Percentiles rank a stretch among this genome's conserved stretches.
Conservation (phyloP, 2,329 filamentous ascomycete species). For the Knoxdaviesia proteae region DNA sequence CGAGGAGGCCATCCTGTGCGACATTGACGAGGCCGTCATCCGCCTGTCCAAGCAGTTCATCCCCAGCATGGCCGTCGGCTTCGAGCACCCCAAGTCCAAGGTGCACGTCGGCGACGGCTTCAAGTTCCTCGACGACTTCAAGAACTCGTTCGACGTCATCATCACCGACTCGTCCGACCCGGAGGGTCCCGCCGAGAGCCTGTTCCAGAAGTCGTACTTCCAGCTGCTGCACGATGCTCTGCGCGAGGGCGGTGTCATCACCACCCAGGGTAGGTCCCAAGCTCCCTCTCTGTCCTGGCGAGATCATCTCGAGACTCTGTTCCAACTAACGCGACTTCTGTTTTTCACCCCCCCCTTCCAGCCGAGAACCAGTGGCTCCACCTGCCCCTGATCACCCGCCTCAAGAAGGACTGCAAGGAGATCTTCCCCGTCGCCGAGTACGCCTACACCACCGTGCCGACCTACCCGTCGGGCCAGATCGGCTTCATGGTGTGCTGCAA, state of each 20-base stretch:
- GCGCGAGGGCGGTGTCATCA: constrained; percentile 90
- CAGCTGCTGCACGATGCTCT: constrained; percentile 79
- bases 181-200: constrained; percentile 82
- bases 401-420: constrained; percentile 92
- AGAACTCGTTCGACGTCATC: constrained; percentile 97
- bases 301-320: too few species aligned
- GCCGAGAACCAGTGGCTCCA: constrained; percentile 99
- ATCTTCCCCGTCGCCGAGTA: constrained; percentile 97
- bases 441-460: constrained; percentile 97
- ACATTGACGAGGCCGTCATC: constrained; percentile 98
- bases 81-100: constrained; percentile 83
- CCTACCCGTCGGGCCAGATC: constrained; percentile 96
- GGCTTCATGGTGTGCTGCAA: constrained; percentile 99
- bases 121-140: constrained; percentile 92
- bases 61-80: constrained; percentile 79
- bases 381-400: constrained; percentile 74
- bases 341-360: constrained; percentile 15
- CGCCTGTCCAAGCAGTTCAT: constrained; percentile 97
- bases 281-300: constrained; percentile 35
- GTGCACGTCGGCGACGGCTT: constrained; percentile 92
- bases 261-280: constrained; percentile 69
- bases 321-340: background rate
- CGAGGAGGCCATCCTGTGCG: constrained; percentile 88
- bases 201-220: constrained; percentile 99
- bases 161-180: constrained; percentile 98